Conservation (phyloP, 2,329 filamentous ascomycete genomes). For the Aspergillus sp. region DNA sequence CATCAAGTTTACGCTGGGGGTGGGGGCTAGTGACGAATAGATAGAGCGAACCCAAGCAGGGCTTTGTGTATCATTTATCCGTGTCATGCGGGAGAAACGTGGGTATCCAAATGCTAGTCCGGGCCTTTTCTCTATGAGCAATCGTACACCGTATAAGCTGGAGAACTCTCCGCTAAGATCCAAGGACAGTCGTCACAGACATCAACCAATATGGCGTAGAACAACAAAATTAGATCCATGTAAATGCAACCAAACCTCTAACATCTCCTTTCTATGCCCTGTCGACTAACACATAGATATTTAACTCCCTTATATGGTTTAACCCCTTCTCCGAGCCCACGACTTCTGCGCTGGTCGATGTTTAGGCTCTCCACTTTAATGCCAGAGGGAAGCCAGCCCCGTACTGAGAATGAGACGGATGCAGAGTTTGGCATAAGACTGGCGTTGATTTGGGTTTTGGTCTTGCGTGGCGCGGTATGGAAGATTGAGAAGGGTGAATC, state of each 20-base stretch:
- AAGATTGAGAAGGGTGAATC: slow-evolving; percentile 26
- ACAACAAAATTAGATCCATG: neutral
- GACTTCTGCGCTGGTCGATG: slow-evolving; percentile 76
- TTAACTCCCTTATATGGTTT: slow-evolving; percentile 99
- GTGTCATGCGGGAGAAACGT: neutral
- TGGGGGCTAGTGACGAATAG: neutral
- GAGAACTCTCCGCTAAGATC: neutral
- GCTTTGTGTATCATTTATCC: slow-evolving; percentile 4
- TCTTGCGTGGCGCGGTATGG: slow-evolving; percentile 34
- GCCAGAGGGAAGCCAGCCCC: slow-evolving; percentile 68
- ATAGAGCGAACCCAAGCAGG: neutral
- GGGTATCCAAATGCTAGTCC: slow-evolving; percentile 3
- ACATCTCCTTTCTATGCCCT: slow-evolving; percentile 54
- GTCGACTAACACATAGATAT: slow-evolving; percentile 76
- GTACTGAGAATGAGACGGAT: slow-evolving; percentile 66
- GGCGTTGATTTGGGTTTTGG: slow-evolving; percentile 67
- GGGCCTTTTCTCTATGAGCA: slow-evolving; percentile 2
- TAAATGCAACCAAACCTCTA: slow-evolving; percentile 16
- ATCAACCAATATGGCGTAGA: slow-evolving; percentile 1
- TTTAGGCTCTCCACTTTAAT: slow-evolving; percentile 65
- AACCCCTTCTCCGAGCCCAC: slow-evolving; percentile 81
- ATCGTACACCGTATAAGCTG: neutral
- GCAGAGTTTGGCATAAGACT: slow-evolving; percentile 80
- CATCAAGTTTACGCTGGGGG: neutral
- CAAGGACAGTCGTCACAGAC: neutral